Conservation (phyloP, 208 protist species). For the Porcisia hertigi region DNA sequence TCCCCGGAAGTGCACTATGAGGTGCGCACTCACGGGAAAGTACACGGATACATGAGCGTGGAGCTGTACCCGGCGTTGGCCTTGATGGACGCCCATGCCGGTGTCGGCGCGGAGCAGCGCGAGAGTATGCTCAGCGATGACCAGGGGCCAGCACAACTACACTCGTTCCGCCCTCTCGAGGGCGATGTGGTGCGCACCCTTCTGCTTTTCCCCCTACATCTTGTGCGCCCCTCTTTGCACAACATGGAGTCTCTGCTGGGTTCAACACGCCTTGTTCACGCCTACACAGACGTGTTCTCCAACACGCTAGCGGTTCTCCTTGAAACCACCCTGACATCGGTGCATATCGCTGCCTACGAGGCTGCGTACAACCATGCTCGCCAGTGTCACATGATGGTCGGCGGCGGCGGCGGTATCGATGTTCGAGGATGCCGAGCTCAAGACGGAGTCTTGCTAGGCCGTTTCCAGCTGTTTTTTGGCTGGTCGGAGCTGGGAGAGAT, state of each 20-base stretch:
- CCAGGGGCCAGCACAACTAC: neutral
- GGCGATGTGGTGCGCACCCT: constrained; percentile 62
- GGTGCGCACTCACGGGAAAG: constrained; percentile 37
- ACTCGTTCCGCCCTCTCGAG: constrained; percentile 21
- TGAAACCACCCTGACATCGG: constrained; percentile 44
- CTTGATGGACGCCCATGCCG: constrained; percentile 16
- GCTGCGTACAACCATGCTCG: constrained; percentile 20
- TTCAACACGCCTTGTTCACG: constrained; percentile 45
- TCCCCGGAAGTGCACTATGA: constrained; percentile 46
- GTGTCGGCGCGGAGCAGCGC: neutral
- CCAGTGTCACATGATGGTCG: constrained; percentile 5
- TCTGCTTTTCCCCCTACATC: constrained; percentile 74
- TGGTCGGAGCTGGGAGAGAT: constrained; percentile 67
- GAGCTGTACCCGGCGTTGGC: constrained; percentile 25
- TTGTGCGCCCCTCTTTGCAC: constrained; percentile 62
- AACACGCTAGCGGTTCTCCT: constrained; percentile 73
- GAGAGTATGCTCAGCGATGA: neutral
- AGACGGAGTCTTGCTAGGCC: constrained; percentile 45
- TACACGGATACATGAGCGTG: constrained; percentile 46
- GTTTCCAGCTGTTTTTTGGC: constrained; percentile 59
- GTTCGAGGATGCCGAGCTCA: neutral
- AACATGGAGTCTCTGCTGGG: constrained; percentile 56
- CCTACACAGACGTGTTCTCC: constrained; percentile 53
- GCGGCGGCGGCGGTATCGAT: neutral
- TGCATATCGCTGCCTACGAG: constrained; percentile 42